These are phyloP conservation scores for Sanghuangporus sanghuang DNA, from an alignment of 1,284 basidiomycete species.

Conservation along the genomic window DNA sequence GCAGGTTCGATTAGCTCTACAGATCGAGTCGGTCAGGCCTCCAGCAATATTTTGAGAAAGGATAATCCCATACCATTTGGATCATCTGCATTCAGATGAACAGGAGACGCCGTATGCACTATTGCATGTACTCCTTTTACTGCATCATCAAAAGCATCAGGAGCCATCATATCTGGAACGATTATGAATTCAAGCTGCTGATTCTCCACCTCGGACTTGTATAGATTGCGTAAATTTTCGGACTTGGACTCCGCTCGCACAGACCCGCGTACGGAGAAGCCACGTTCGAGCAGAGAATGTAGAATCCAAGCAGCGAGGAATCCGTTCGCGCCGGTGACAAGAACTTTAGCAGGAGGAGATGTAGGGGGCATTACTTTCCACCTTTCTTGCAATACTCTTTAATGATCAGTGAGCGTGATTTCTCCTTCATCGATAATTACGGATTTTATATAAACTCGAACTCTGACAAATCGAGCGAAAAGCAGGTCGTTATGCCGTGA, in stretches of 20 bases:
- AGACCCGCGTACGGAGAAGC: conserved; percentile 51
- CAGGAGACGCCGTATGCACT: conserved; percentile 51
- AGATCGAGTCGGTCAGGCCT: conserved; percentile 4
- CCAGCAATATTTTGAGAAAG: conserved; percentile 14
- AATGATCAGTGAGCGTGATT: no score
- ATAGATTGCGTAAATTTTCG: conserved; percentile 36
- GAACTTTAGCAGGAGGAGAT: conserved; percentile 32
- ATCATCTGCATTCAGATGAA: conserved; percentile 32
- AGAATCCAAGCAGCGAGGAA: conserved; percentile 38
- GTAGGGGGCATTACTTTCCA: conserved; percentile 36
- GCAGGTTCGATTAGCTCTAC: conserved; percentile 19
- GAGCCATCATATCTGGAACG: conserved; percentile 15
- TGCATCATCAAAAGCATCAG: conserved; percentile 64
- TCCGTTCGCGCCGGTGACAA: conserved; percentile 39
- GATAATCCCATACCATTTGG: conserved; percentile 23
- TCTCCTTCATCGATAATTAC: no score
- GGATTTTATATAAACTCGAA: no score
- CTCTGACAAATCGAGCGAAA: no score
- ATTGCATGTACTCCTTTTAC: conserved; percentile 63
- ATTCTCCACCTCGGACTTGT: conserved; percentile 22
- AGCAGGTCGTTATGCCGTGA: no score
- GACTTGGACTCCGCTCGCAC: conserved; percentile 50
- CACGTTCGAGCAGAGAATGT: conserved; percentile 33
- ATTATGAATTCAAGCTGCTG: conserved; percentile 15
- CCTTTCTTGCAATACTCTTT: background rate